These are phyloP conservation scores for Funneliformis caledonium DNA, from an alignment of 371 early-diverging fungal genomes.

Conservation along the genomic window DNA sequence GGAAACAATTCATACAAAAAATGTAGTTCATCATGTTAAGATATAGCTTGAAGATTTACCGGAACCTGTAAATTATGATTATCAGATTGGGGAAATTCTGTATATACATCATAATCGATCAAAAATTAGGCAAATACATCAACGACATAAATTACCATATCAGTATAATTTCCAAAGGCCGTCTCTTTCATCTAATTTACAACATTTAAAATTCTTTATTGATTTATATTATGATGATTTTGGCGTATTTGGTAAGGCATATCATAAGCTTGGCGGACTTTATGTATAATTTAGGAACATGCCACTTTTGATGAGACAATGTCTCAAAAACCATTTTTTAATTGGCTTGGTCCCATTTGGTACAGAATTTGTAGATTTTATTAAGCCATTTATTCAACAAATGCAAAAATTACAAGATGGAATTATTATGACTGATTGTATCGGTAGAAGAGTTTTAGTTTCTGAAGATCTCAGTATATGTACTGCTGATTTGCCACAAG, in stretches of 20 bases:
- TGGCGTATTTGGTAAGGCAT: no score
- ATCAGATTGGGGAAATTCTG: background rate
- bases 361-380: background rate
- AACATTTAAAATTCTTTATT: no score
- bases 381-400: background rate
- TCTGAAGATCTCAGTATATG: background rate
- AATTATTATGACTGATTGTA: background rate
- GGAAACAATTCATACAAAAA: background rate
- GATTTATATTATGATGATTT: no score
- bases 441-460: background rate
- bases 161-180: no score
- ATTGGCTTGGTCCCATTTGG: no score
- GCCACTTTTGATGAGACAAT: background rate
- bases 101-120: background rate
- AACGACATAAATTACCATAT: no score
- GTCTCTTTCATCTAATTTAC: no score
- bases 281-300: slow-evolving; percentile 19
- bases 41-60: background rate
- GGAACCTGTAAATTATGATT: background rate
- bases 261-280: no score
- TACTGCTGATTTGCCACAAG: background rate
- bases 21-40: background rate
- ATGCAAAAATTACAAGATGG: background rate
- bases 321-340: slow-evolving; percentile 3
- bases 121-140: background rate